Percentiles rank a stretch among this genome's conserved stretches.
Evolutionary conservation across 306 rosid species (phyloP).

Genomic region (Trifolium repens): DNA sequence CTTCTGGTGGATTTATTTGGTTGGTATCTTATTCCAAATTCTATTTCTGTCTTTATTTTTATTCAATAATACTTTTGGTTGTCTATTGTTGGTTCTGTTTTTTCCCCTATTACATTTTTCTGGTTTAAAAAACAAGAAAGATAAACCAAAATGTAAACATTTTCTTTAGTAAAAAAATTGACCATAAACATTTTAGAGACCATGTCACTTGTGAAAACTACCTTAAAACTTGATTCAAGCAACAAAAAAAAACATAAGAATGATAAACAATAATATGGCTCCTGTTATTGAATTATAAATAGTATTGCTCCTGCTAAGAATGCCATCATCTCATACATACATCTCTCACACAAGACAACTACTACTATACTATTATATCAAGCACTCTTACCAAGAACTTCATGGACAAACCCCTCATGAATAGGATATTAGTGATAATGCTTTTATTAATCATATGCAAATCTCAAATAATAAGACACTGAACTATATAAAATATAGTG

Average conservation of each 20-base stretch:
- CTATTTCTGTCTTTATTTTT: too few species aligned
- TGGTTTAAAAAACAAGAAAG: too few species aligned
- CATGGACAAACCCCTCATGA: slow-evolving; percentile 42
- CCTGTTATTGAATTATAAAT: slow-evolving; percentile 43
- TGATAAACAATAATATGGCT: slow-evolving; percentile 32
- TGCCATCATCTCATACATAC: slow-evolving; percentile 51
- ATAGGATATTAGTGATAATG: slow-evolving; percentile 43
- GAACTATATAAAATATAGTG: slow-evolving; percentile 43
- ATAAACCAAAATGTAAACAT: background rate
- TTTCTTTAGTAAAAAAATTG: background rate
- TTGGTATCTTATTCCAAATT: too few species aligned
- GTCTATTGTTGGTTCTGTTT: too few species aligned
- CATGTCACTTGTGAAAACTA: background rate
- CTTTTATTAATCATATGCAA: slow-evolving; percentile 54
- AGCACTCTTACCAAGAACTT: slow-evolving; percentile 53
- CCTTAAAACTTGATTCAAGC: background rate
- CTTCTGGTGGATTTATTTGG: too few species aligned
- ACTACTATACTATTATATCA: slow-evolving; percentile 27
- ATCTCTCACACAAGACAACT: slow-evolving; percentile 44
- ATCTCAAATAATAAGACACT: slow-evolving; percentile 52
- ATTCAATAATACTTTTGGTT: too few species aligned
- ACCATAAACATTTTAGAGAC: too few species aligned
- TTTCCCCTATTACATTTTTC: too few species aligned
- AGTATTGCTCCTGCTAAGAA: slow-evolving; percentile 48
- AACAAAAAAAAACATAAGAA: background rate